A percentile compares a stretch with the other conserved stretches of the same genome.
phyloP scores from a whole-genome alignment of 2,329 filamentous ascomycete genomes.

The Talaromyces verruculosus region DNA sequence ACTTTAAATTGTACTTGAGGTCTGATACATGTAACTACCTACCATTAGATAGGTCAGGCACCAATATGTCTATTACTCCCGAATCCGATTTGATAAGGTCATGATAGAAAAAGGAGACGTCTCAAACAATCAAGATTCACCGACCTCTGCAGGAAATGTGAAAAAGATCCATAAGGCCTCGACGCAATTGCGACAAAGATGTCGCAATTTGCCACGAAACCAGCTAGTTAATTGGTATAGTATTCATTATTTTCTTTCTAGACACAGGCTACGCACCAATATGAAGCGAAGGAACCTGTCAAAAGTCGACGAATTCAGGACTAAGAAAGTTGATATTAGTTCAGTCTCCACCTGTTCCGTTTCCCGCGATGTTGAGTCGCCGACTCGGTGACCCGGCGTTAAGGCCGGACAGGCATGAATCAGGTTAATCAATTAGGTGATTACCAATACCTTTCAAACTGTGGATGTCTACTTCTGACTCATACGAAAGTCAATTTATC shows the following conservation, averaged over 20 bases:
- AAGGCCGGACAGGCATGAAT: background rate
- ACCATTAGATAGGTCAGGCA: background rate
- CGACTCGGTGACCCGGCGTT: constrained; percentile 8
- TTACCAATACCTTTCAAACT: background rate
- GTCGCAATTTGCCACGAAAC: constrained; percentile 12
- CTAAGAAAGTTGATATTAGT: background rate
- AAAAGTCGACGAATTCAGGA: background rate
- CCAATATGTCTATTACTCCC: background rate
- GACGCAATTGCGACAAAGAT: constrained; percentile 13
- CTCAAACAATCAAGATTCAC: background rate
- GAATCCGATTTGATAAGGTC: background rate
- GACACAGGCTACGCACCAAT: background rate
- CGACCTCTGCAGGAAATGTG: background rate
- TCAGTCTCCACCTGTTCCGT: background rate
- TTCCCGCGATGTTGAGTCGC: background rate
- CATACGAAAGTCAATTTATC: background rate
- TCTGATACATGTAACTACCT: too few species aligned
- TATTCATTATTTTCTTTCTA: background rate
- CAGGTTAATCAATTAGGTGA: background rate
- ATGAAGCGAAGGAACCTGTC: background rate
- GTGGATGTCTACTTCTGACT: background rate
- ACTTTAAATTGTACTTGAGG: too few species aligned
- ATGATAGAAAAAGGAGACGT: background rate
- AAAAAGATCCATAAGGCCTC: background rate
- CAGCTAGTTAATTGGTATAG: background rate